These are phyloP conservation scores for Flaveria bidentis DNA, from an alignment of 129 eudicot genomes.

Conservation along the genomic window DNA sequence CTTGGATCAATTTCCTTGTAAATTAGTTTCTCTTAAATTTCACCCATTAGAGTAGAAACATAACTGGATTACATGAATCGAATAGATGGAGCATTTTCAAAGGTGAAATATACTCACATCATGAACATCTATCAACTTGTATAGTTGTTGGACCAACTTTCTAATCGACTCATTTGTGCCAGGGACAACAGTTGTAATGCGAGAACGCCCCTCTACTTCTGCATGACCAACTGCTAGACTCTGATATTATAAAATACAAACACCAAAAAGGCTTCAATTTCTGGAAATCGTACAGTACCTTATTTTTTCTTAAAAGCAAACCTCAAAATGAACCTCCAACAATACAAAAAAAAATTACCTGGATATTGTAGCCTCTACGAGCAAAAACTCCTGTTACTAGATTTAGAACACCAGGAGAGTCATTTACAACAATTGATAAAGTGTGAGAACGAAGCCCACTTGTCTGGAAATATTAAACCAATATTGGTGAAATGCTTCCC, in stretches of 20 bases:
- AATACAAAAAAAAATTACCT: constrained; percentile 40
- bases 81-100: neutral
- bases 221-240: constrained; percentile 94
- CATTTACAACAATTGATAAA: constrained; percentile 80
- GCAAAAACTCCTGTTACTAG: constrained; percentile 81
- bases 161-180: constrained; percentile 83
- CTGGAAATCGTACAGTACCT: neutral
- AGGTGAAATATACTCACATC: constrained; percentile 49
- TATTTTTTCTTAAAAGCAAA: neutral
- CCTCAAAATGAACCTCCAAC: constrained; percentile 1
- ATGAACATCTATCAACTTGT: constrained; percentile 79
- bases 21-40: neutral
- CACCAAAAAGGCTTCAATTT: constrained; percentile 22
- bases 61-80: neutral
- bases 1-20: neutral
- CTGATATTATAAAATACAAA: constrained; percentile 36
- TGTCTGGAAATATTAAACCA: constrained; percentile 48
- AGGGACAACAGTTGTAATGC: constrained; percentile 91
- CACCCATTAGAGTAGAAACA: neutral
- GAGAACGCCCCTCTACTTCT: constrained; percentile 83
- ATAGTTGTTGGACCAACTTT: constrained; percentile 78
- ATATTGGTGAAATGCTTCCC: neutral
- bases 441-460: constrained; percentile 89
- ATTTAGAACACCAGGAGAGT: constrained; percentile 84
- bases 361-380: constrained; percentile 93